Evolutionary conservation across 2,329 filamentous ascomycete species (phyloP).

Genomic region (Trichoderma polysporum): DNA sequence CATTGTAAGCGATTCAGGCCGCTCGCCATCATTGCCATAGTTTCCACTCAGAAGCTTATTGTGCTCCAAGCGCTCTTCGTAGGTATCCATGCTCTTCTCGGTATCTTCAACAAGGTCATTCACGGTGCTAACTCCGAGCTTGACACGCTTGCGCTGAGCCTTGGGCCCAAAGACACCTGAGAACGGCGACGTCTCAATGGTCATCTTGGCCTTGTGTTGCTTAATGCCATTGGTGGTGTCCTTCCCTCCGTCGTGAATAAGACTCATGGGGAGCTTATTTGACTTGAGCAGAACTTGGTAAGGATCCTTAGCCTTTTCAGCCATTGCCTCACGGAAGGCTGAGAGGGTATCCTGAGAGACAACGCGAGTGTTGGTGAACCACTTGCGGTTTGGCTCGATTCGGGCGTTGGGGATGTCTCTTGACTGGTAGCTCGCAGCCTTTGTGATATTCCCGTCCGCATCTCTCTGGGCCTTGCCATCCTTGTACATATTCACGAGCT

Average conservation of each 20-base stretch:
- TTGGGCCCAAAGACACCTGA: slow-evolving; percentile 90
- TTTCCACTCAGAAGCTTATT: slow-evolving; percentile 72
- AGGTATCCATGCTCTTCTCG: slow-evolving; percentile 76
- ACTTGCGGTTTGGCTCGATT: slow-evolving; percentile 94
- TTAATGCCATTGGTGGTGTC: slow-evolving; percentile 75
- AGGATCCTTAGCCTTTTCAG: slow-evolving; percentile 84
- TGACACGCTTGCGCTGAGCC: slow-evolving; percentile 87
- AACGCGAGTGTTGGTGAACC: slow-evolving; percentile 91
- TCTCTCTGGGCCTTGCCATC: slow-evolving; percentile 82
- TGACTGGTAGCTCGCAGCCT: slow-evolving; percentile 81
- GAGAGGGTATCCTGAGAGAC: slow-evolving; percentile 87
- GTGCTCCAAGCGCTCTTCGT: slow-evolving; percentile 77
- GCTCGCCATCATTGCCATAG: slow-evolving; percentile 54
- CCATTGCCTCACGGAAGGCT: slow-evolving; percentile 88
- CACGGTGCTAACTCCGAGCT: slow-evolving; percentile 79
- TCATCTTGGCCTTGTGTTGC: slow-evolving; percentile 91
- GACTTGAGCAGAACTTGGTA: slow-evolving; percentile 94
- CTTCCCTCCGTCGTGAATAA: slow-evolving; percentile 78
- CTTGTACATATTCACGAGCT: slow-evolving; percentile 86
- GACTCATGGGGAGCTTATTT: slow-evolving; percentile 94
- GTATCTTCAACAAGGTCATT: slow-evolving; percentile 79
- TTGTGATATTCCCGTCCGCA: slow-evolving; percentile 76
- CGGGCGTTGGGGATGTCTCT: slow-evolving; percentile 77
- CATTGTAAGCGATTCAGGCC: slow-evolving; percentile 49
- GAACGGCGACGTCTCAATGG: slow-evolving; percentile 84